These are phyloP conservation scores for Platismatia glauca DNA, from an alignment of 495 filamentous ascomycete genomes.

Conservation along the genomic window DNA sequence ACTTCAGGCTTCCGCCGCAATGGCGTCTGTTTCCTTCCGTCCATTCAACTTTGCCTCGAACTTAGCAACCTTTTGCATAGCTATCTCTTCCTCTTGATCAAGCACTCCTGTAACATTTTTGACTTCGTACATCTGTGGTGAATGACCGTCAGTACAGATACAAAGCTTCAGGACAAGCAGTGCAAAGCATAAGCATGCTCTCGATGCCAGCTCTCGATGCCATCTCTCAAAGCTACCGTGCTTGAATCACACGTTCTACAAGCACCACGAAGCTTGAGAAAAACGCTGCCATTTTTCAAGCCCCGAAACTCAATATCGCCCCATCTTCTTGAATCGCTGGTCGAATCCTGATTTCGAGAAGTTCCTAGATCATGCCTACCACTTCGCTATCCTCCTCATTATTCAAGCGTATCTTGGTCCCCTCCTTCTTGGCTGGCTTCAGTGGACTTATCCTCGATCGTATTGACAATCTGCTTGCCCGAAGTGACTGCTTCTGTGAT, in stretches of 20 bases:
- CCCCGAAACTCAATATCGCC: slow-evolving; percentile 93
- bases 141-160: slow-evolving; percentile 9
- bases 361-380: slow-evolving; percentile 94
- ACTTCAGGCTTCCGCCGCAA: slow-evolving; percentile 41
- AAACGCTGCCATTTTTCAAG: slow-evolving; percentile 76
- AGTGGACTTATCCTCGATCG: slow-evolving; percentile 50
- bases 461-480: slow-evolving; percentile 72
- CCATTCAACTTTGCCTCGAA: slow-evolving; percentile 90
- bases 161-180: not conserved
- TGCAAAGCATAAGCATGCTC: slow-evolving; percentile 81
- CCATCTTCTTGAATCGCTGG: slow-evolving; percentile 96
- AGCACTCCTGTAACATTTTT: slow-evolving; percentile 84
- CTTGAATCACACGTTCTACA: slow-evolving; percentile 94
- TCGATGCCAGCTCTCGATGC: slow-evolving; percentile 98
- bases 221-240: slow-evolving; percentile 90
- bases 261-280: slow-evolving; percentile 81
- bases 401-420: slow-evolving; percentile 59
- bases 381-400: slow-evolving; percentile 88
- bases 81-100: slow-evolving; percentile 86
- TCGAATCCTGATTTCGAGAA: slow-evolving; percentile 90
- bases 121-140: slow-evolving; percentile 80
- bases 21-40: slow-evolving; percentile 55
- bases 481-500: slow-evolving; percentile 85
- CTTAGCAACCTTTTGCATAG: slow-evolving; percentile 81
- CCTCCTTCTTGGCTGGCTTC: slow-evolving; percentile 46